phyloP scores from a whole-genome alignment of 73 alveolate genomes.

The Paramecium sonneborni region DNA sequence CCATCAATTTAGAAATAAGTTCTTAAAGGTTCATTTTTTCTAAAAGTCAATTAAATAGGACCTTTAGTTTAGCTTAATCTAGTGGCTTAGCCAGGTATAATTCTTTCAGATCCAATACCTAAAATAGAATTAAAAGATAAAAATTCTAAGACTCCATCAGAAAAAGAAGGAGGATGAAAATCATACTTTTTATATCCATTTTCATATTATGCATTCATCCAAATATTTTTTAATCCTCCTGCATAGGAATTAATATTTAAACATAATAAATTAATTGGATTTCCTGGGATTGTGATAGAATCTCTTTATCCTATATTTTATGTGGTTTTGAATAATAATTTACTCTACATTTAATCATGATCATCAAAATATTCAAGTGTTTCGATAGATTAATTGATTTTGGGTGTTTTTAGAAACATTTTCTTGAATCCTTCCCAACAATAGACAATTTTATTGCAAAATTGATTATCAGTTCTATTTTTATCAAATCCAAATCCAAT shows the following conservation, averaged over 20 bases:
- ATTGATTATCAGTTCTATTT: constrained; percentile 77
- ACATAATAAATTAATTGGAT: constrained; percentile 52
- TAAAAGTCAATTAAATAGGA: constrained; percentile 68
- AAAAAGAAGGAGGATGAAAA: constrained; percentile 50
- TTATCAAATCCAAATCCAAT: constrained; percentile 92
- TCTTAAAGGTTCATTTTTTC: constrained; percentile 63
- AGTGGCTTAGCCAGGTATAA: constrained; percentile 68
- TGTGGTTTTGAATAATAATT: constrained; percentile 7
- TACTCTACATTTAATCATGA: constrained; percentile 16
- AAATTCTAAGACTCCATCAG: constrained; percentile 82
- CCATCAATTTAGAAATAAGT: constrained; percentile 83
- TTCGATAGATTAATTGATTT: constrained; percentile 53
- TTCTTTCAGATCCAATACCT: constrained; percentile 66
- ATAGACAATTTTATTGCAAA: constrained; percentile 84
- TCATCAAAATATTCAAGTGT: constrained; percentile 43
- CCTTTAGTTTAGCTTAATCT: constrained; percentile 77
- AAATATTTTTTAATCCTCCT: constrained; percentile 89
- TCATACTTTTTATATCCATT: constrained; percentile 30
- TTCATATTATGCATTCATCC: constrained; percentile 75
- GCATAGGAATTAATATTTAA: constrained; percentile 85
- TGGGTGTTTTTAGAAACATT: constrained; percentile 67
- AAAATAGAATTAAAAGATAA: constrained; percentile 67
- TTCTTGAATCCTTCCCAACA: constrained; percentile 97
- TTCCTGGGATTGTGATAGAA: constrained; percentile 75
- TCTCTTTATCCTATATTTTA: constrained; percentile 64